These are phyloP conservation scores for Trematosphaeria pertusa DNA, from an alignment of 2,329 filamentous ascomycete genomes.

Conservation along the genomic window DNA sequence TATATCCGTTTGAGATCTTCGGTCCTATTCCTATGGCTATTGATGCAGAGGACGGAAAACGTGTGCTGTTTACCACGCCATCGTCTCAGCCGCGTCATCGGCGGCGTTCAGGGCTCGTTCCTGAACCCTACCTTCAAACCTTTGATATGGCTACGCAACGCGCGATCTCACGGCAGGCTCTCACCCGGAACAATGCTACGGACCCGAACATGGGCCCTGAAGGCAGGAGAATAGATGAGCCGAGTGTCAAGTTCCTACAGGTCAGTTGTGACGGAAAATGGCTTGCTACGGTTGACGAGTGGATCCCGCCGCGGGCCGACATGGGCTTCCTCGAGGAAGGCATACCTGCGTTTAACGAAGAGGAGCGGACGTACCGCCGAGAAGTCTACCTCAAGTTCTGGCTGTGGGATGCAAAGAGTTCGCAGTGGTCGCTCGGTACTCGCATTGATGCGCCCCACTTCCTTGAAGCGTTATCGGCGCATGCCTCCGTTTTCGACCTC, in stretches of 20 bases:
- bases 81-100: slow-evolving; percentile 55
- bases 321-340: slow-evolving; percentile 61
- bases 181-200: slow-evolving; percentile 87
- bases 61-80: slow-evolving; percentile 59
- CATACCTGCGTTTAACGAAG: slow-evolving; percentile 49
- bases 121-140: slow-evolving; percentile 75
- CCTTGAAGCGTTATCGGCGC: slow-evolving; percentile 54
- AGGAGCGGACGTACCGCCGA: slow-evolving; percentile 58
- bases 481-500: slow-evolving; percentile 72
- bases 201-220: slow-evolving; percentile 78
- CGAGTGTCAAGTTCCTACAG: slow-evolving; percentile 75
- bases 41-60: slow-evolving; percentile 49
- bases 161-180: slow-evolving; percentile 83
- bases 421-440: slow-evolving; percentile 75
- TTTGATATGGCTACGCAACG: slow-evolving; percentile 83
- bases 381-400: slow-evolving; percentile 94
- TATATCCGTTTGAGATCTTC: slow-evolving; percentile 30
- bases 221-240: slow-evolving; percentile 75
- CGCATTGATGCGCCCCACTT: slow-evolving; percentile 84
- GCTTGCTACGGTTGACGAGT: slow-evolving; percentile 92
- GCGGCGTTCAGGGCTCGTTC: slow-evolving; percentile 37
- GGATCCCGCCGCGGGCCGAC: slow-evolving; percentile 77
- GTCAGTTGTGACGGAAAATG: slow-evolving; percentile 84
- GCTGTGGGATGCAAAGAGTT: slow-evolving; percentile 67
- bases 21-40: slow-evolving; percentile 46